Evolutionary conservation across 2,329 filamentous ascomycete species (phyloP).

Genomic region (Ophiosphaerella herpotricha): DNA sequence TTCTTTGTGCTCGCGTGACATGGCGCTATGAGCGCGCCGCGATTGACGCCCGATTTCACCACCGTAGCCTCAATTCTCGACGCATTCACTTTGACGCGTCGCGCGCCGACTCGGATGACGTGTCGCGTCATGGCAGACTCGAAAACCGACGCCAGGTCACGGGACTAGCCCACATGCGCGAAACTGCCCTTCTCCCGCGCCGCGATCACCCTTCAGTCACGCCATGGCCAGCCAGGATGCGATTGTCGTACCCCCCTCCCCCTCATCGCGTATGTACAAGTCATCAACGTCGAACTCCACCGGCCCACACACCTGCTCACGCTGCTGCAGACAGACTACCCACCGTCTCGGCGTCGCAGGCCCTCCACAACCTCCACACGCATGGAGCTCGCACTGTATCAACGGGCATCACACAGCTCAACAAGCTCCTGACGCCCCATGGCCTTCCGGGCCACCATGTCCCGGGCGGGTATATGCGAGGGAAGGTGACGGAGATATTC

Average conservation of each 20-base stretch:
- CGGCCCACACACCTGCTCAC: conserved; percentile 18
- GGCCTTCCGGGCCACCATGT: conserved; percentile 27
- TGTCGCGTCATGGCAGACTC: conserved; percentile 18
- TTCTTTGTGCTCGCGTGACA: conserved; percentile 24
- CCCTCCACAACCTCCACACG: conserved; percentile 63
- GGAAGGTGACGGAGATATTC: conserved; percentile 84
- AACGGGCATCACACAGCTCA: conserved; percentile 56
- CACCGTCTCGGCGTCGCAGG: conserved; percentile 76
- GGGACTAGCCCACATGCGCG: conserved; percentile 15
- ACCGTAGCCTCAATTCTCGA: neutral
- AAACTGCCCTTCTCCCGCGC: conserved; percentile 4
- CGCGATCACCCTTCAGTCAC: conserved; percentile 3
- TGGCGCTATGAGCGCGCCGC: conserved; percentile 20
- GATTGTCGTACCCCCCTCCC: conserved; percentile 20
- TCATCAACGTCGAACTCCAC: neutral
- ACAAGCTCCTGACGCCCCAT: conserved; percentile 46
- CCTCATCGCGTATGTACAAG: conserved; percentile 45
- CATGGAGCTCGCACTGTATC: conserved; percentile 53
- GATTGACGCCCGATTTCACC: conserved; percentile 7
- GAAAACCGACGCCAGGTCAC: conserved; percentile 20
- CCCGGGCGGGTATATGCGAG: conserved; percentile 66
- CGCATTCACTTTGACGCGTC: conserved; percentile 4
- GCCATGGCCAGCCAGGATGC: conserved; percentile 39
- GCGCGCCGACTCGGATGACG: conserved; percentile 10
- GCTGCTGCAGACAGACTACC: conserved; percentile 68